These are phyloP conservation scores for Stygiomarasmius scandens DNA, from an alignment of 1,284 basidiomycete genomes.

Conservation along the genomic window DNA sequence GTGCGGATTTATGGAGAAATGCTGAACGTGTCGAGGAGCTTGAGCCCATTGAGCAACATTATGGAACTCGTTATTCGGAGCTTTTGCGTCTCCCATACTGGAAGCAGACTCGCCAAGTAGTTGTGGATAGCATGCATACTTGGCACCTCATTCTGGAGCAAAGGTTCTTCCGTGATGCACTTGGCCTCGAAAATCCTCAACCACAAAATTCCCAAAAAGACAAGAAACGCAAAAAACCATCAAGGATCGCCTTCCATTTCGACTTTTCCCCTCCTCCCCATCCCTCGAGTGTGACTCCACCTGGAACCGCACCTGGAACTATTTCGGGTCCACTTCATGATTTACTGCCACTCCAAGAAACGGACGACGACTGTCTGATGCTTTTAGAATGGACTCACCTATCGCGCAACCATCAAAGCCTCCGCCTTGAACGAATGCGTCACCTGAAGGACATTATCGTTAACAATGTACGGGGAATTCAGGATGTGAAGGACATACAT, in stretches of 20 bases:
- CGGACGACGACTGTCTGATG: neutral
- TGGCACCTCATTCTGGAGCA: neutral
- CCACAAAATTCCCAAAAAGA: neutral
- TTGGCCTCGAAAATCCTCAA: slow-evolving; percentile 6
- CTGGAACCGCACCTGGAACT: neutral
- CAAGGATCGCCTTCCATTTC: neutral
- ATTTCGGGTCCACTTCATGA: neutral
- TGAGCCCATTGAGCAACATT: neutral
- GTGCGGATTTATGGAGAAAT: neutral
- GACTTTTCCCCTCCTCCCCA: slow-evolving; percentile 1
- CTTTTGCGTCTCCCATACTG: neutral
- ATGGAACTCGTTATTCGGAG: neutral
- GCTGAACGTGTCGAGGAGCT: neutral
- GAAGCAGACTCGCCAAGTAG: neutral
- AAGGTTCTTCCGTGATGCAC: neutral
- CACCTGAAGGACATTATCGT: neutral
- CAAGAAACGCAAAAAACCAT: neutral
- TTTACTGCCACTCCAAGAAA: neutral
- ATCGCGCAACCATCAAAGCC: neutral
- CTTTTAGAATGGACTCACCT: slow-evolving; percentile 1
- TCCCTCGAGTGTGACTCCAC: neutral
- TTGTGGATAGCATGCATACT: slow-evolving; percentile 6
- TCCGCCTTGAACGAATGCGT: neutral
- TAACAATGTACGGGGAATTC: neutral
- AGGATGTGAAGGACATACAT: neutral